Evolutionary conservation across 1,139 yeast species (phyloP), one percentile per base, ranked within the genome.

Genomic region (Yamadazyma epiphylla): DNA sequence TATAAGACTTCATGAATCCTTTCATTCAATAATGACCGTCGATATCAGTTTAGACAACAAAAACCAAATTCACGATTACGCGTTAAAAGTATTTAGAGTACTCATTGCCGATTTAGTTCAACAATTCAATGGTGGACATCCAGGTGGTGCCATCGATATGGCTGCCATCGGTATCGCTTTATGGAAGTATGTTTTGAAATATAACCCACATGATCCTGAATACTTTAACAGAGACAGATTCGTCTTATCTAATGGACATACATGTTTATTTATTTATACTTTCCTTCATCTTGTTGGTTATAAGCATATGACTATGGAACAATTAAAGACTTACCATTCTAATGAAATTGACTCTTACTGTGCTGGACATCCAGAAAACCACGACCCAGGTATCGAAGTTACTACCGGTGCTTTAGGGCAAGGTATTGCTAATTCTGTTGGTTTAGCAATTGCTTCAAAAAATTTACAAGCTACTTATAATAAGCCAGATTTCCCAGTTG

Each of bases 371-470:
- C 67, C 67, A 13, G 67, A 60, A 36, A 53, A 47, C 31, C 65
- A 60, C 34, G 45, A 47, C 29, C 58, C 58, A 9, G 67, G 63
- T 13, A 47, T 60, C 22, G 67, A 60, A 36, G 51, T 60, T 29
- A 60, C 65, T 16, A 60, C 66, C n/a, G 67, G 66, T 17, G 57
- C 64, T 5, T 39, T 60, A 29, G 67, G 67, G 23, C 67, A 61
- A 41, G 67, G 67, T 26, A 46, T 60, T 20, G 42, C 64, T 17
- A 60, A 61, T 37, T 51, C 63, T 10, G 64, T 61, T 10, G 67
- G 66, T 15, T 34, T 60, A 35, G 67, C 67, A 11, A 54, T 60
- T 24, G 66, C 64, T 19, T 25, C 50, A 3, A 58, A 60, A 35
- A 51, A 58, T 29, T 43, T 61, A 27, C 49, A 41, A 15, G 62